These are phyloP conservation scores for Scutellaria barbata DNA, from an alignment of 257 asterid genomes.

Conservation along the genomic window DNA sequence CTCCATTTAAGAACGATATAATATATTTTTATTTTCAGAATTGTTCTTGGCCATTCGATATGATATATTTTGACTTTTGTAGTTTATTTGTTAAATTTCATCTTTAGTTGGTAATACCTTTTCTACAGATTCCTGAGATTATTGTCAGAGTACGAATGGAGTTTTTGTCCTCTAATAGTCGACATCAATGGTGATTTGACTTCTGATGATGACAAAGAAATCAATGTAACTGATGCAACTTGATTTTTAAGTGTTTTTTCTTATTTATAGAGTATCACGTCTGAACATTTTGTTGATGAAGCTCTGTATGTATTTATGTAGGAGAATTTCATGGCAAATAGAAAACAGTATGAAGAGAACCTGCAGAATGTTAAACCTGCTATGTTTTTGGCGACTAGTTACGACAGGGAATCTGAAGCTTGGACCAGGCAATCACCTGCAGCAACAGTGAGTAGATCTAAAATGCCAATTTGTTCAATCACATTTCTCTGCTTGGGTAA, in stretches of 20 bases:
- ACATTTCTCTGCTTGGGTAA: conserved; percentile 1
- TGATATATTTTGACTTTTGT: not conserved
- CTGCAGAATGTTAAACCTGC: conserved; percentile 56
- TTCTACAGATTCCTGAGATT: conserved; percentile 80
- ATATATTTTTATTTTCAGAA: conserved; percentile 8
- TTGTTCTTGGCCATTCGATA: conserved; percentile 7
- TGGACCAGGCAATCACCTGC: conserved; percentile 86
- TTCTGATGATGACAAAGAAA: conserved; percentile 73
- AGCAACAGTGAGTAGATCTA: conserved; percentile 60
- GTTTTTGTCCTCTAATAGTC: conserved; percentile 74
- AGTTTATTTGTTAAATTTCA: conserved; percentile 17
- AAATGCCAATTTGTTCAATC: conserved; percentile 13
- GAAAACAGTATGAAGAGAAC: conserved; percentile 61
- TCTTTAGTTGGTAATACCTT: conserved; percentile 16
- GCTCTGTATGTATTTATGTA: conserved; percentile 38
- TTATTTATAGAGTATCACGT: conserved; percentile 7
- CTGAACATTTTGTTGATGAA: conserved; percentile 29
- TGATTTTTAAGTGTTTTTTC: not conserved
- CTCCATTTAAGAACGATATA: not conserved
- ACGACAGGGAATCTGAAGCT: conserved; percentile 84
- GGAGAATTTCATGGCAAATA: conserved; percentile 69
- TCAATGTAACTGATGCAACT: conserved; percentile 58
- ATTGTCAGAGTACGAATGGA: conserved; percentile 87
- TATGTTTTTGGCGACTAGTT: conserved; percentile 83
- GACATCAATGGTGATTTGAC: conserved; percentile 88